phyloP scores from a whole-genome alignment of 139 green algal genomes.

The Axilococcus clingmanii region DNA sequence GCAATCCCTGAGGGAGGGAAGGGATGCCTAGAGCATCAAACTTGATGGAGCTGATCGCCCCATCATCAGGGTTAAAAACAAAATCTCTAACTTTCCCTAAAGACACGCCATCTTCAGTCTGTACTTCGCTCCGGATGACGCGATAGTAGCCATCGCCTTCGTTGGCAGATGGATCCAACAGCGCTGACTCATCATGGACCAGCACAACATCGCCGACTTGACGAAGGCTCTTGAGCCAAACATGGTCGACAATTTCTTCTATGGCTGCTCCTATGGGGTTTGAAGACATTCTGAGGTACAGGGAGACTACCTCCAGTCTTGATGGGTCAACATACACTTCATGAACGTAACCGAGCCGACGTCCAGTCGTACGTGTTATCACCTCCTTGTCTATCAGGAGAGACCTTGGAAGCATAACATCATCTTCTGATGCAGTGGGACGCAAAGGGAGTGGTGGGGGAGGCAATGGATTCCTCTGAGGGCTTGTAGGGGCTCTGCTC shows the following conservation, averaged over 20 bases:
- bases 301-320: conserved; percentile 33
- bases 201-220: conserved; percentile 73
- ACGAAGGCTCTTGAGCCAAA: conserved; percentile 41
- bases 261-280: conserved; percentile 4
- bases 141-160: conserved; percentile 32
- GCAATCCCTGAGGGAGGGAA: conserved; percentile 49
- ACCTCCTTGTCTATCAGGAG: conserved; percentile 24
- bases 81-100: conserved; percentile 68
- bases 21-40: conserved; percentile 66
- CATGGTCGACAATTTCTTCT: conserved; percentile 9
- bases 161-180: conserved; percentile 37
- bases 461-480: too few species aligned
- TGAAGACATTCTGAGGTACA: conserved; percentile 49
- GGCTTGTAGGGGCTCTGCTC: neutral
- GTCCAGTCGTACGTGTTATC: conserved; percentile 37
- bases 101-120: conserved; percentile 32
- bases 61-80: conserved; percentile 61
- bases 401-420: conserved; percentile 12
- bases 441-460: too few species aligned
- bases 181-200: conserved; percentile 52
- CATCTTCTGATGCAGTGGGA: neutral
- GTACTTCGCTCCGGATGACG: conserved; percentile 50
- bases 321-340: conserved; percentile 53
- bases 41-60: conserved; percentile 38
- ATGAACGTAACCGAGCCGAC: conserved; percentile 45